These are phyloP conservation scores for Amorphotheca resinae DNA, from an alignment of 495 filamentous ascomycete genomes.

Conservation along the genomic window DNA sequence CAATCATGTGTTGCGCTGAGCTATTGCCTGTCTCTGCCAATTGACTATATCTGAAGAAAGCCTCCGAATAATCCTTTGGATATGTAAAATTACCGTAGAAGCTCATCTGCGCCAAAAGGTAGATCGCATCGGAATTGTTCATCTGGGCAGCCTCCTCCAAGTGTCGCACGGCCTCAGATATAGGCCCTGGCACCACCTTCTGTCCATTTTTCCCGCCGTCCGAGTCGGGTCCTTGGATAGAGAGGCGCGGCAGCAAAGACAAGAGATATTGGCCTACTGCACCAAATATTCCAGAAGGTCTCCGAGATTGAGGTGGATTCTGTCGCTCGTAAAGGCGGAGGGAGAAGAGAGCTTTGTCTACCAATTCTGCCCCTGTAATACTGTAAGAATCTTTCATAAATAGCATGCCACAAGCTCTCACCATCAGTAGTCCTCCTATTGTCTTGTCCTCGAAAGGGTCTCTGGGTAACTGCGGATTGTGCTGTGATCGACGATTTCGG, in stretches of 20 bases:
- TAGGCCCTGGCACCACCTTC: slow-evolving; percentile 23
- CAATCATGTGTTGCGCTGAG: slow-evolving; percentile 89
- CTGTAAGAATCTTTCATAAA: slow-evolving; percentile 2
- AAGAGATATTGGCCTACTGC: slow-evolving; percentile 9
- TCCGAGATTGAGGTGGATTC: slow-evolving; percentile 13
- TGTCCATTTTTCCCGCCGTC: slow-evolving; percentile 1
- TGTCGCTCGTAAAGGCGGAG: slow-evolving; percentile 16
- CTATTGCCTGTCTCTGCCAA: slow-evolving; percentile 75
- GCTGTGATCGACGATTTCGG: slow-evolving; percentile 12
- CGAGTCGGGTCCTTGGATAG: slow-evolving; percentile 11
- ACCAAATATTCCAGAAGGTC: slow-evolving; percentile 15
- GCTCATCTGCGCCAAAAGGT: slow-evolving; percentile 84
- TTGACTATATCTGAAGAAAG: slow-evolving; percentile 70
- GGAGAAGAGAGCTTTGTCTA: slow-evolving; percentile 18
- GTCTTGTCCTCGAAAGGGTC: slow-evolving; percentile 11
- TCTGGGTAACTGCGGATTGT: slow-evolving; percentile 8
- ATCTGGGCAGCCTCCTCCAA: slow-evolving; percentile 62
- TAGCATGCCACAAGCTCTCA: slow-evolving; percentile 1
- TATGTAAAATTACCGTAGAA: slow-evolving; percentile 92
- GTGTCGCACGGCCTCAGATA: slow-evolving; percentile 53
- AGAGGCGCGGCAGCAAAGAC: slow-evolving; percentile 16
- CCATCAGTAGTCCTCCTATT: slow-evolving; percentile 11
- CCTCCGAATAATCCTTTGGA: slow-evolving; percentile 68
- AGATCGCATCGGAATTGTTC: slow-evolving; percentile 80
- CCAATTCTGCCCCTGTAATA: slow-evolving; percentile 15